A percentile compares a stretch with the other conserved stretches of the same genome.
These are phyloP conservation scores for Globisporangium solare DNA, from an alignment of 352 stramenopile genomes.

Conservation along the genomic window DNA sequence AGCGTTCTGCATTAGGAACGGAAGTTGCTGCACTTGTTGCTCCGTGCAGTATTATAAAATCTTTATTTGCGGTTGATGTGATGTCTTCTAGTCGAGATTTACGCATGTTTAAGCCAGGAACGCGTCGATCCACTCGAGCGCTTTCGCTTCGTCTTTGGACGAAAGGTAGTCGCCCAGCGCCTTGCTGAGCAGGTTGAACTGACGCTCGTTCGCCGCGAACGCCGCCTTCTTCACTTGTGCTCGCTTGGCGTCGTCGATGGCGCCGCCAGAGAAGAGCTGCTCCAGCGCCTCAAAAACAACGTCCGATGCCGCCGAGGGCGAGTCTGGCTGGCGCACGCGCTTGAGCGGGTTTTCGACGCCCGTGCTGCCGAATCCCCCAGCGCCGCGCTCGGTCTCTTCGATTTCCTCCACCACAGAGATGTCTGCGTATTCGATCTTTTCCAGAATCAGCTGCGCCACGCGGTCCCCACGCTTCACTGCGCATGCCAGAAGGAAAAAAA, in stretches of 20 bases:
- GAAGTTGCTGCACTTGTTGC: no score
- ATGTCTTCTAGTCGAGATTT: no score
- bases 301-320: constrained; percentile 6
- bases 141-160: constrained; percentile 34
- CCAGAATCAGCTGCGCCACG: constrained; percentile 97
- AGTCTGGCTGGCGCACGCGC: constrained; percentile 26
- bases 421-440: constrained; percentile 90
- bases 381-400: constrained; percentile 92
- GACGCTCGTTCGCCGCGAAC: constrained; percentile 45
- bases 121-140: constrained; percentile 66
- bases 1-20: no score
- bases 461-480: constrained; percentile 92
- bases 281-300: constrained; percentile 40
- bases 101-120: constrained; percentile 26
- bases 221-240: constrained; percentile 47
- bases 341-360: constrained; percentile 72
- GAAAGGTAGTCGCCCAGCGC: constrained; percentile 39
- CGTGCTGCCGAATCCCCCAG: constrained; percentile 95
- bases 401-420: constrained; percentile 93
- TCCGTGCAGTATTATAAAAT: no score
- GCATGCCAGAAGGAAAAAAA: neutral
- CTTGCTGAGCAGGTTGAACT: constrained; percentile 51
- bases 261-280: constrained; percentile 36
- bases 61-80: no score
- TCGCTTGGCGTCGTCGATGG: constrained; percentile 49